Evolutionary conservation across 345 rosid species (phyloP).

Genomic region (Eucalyptus fibrosa): DNA sequence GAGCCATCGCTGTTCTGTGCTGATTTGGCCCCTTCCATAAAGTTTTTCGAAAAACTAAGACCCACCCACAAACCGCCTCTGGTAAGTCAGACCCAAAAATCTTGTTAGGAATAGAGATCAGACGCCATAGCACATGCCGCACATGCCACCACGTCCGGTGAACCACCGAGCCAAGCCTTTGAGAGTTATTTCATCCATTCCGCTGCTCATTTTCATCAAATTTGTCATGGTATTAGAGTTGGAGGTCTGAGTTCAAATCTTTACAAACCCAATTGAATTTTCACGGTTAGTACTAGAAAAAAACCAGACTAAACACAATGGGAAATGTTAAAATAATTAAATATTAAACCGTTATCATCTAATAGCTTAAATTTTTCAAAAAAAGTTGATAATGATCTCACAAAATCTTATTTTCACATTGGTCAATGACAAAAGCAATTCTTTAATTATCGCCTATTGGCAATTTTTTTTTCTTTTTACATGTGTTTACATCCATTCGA

Average conservation of each 20-base stretch:
- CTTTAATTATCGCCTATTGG: background rate
- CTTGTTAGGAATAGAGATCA: too few species aligned
- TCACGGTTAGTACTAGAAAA: accelerated
- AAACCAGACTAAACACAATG: accelerated
- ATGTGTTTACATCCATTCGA: background rate
- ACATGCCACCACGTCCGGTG: too few species aligned
- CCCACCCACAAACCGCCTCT: too few species aligned
- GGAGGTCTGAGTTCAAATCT: accelerated
- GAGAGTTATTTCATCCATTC: too few species aligned
- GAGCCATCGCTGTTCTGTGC: accelerated
- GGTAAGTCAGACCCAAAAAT: too few species aligned
- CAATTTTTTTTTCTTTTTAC: background rate
- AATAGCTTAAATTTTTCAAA: accelerated
- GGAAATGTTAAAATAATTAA: accelerated
- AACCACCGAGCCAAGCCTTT: too few species aligned
- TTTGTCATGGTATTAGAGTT: accelerated
- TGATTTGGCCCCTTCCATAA: too few species aligned
- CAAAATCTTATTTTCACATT: background rate
- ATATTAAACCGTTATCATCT: accelerated
- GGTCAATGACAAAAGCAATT: background rate
- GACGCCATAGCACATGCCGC: too few species aligned
- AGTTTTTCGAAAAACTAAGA: too few species aligned
- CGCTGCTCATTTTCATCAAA: accelerated
- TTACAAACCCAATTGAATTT: accelerated
- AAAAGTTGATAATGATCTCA: accelerated